Evolutionary conservation across 1,139 yeast species (phyloP), one percentile per base, ranked within the genome.

Genomic region (Candida sanyaensis): DNA sequence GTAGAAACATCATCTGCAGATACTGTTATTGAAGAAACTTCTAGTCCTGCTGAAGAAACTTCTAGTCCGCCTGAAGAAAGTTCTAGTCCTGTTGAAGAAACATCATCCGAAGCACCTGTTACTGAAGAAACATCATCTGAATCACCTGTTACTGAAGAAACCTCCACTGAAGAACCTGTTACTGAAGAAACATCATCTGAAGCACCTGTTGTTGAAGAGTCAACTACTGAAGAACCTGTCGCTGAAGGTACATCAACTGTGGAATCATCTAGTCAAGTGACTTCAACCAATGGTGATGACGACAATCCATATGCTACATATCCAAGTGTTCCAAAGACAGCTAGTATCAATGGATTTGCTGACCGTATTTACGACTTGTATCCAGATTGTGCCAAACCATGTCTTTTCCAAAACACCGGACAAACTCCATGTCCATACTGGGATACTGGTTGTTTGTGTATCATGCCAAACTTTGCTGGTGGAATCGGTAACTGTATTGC

Each of bases 381-480:
- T n/a, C 68, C 69, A n/a, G 41, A 45, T 5, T 65, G 69, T 55
- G 69, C 68, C 23, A 50, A 54, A 34, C 49, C 53, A 21, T 64
- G 69, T 53, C 21, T 37, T 4, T 60, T 55, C 33, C 59, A 61
- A 45, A 61, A 64, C 44, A 66, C 73, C 29, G 65, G 68, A 4
- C 54, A 57, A 36, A 64, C 71, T 5, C 68, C 68, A 8, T 66
- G 71, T 50, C 69, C 69, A 41, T 65, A 68, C 55, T 68, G 73
- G 72, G 73, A 69, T 49, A 65, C 73, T 41, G 73, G 73, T 4
- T 69, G 73, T 51, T 59, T 68, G 39, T 68, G 73, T 58, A 67
- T 69, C 30, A 67, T 69, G 69, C 60, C 69, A 29, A 58, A 55
- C 40, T 68, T 63, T 59, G 56, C 58, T 17, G 66, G 65, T 5